A percentile compares a stretch with the other conserved stretches of the same genome.
phyloP scores from a whole-genome alignment of 495 filamentous ascomycete genomes.

The Filosporella fistucella region DNA sequence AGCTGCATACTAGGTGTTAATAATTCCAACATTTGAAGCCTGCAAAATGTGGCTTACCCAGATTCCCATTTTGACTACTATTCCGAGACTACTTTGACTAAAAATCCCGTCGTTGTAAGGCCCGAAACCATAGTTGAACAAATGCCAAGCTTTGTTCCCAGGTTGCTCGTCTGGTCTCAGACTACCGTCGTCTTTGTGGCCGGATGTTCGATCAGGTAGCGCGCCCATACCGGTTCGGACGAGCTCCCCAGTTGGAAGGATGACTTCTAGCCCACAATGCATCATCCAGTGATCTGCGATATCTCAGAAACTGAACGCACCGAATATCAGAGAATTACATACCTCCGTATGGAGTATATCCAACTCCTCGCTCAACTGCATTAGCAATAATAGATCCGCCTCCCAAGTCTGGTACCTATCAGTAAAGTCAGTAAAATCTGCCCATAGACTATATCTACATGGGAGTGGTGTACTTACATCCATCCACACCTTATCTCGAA shows the following conservation, averaged over 20 bases:
- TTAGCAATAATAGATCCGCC: constrained; percentile 44
- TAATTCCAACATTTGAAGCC: no score
- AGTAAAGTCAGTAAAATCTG: no score
- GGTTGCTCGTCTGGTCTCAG: constrained; percentile 20
- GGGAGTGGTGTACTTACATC: constrained; percentile 25
- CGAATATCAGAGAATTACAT: neutral
- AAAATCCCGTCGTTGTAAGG: constrained; percentile 54
- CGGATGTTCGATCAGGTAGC: constrained; percentile 36
- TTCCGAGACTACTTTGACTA: constrained; percentile 51
- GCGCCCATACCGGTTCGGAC: constrained; percentile 58
- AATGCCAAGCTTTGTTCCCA: constrained; percentile 40
- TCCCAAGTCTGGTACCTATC: constrained; percentile 51
- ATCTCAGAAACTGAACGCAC: no score
- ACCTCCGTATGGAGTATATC: constrained; percentile 37
- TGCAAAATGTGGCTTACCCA: no score
- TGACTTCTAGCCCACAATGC: constrained; percentile 53
- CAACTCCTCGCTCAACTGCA: constrained; percentile 36
- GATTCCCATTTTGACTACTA: constrained; percentile 57
- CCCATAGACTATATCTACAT: no score
- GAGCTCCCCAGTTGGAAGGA: constrained; percentile 51
- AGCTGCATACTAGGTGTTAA: no score
- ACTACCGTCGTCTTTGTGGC: constrained; percentile 4
- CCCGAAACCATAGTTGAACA: constrained; percentile 51
- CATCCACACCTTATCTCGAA: constrained; percentile 42
- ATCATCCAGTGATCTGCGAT: constrained; percentile 49